Evolutionary conservation across 495 filamentous ascomycete genomes (phyloP).

Genomic region (Trypethelium eluteriae): DNA sequence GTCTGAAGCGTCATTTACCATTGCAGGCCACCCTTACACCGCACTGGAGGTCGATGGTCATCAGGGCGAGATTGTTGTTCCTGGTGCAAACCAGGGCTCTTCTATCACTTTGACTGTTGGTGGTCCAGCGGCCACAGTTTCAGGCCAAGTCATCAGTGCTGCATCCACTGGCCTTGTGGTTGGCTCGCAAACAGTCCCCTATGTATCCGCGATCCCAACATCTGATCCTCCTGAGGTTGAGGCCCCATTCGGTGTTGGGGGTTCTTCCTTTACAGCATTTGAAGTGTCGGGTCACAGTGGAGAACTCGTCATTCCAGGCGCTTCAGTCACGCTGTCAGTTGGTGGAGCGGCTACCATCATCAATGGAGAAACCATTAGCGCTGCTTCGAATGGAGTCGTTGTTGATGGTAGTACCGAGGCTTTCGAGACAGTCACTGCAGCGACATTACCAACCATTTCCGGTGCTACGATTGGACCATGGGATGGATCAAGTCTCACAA

Average conservation of each 20-base stretch:
- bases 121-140: neutral
- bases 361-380: slow-evolving; percentile 1
- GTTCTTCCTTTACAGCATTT: neutral
- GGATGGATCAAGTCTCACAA: neutral
- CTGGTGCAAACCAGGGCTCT: neutral
- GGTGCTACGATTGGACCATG: slow-evolving; percentile 1
- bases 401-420: neutral
- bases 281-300: slow-evolving; percentile 4
- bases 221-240: neutral
- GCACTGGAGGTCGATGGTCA: neutral
- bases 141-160: neutral
- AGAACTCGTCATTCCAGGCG: slow-evolving; percentile 5
- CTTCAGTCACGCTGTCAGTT: slow-evolving; percentile 5
- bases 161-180: neutral
- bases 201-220: neutral
- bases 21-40: neutral
- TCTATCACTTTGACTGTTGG: neutral
- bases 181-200: neutral
- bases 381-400: neutral
- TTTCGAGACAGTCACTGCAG: neutral
- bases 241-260: neutral
- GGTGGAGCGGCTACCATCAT: slow-evolving; percentile 1
- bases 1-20: slow-evolving; percentile 2
- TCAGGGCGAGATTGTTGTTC: neutral
- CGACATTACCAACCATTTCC: neutral